Evolutionary conservation across 169 alveolate genomes (phyloP), one percentile per base, ranked within the genome.

Genomic region (Theileria orientalis): DNA sequence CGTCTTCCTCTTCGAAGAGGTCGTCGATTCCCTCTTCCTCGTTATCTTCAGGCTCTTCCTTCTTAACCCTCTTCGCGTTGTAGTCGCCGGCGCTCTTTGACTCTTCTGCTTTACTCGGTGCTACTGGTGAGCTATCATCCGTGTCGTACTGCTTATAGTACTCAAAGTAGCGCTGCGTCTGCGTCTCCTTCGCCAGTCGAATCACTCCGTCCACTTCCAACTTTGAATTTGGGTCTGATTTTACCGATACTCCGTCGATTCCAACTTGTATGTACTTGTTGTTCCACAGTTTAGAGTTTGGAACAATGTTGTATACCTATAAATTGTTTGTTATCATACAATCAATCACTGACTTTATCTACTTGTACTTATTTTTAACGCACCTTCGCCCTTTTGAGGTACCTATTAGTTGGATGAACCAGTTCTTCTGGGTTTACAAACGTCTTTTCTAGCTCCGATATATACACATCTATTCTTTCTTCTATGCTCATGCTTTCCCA

Each of bases 181-280:
- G 82, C 2, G 69, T 51, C 23, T 79, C 87, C 76, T 71, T 79
- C 13, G 87, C 74, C 9, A 73, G 77, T 40, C 64, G 23, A n/a
- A 79, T 40, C 25, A 79, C 35, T 2, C 83, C 73, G 8, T 75
- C 78, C 21, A 64, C 75, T 11, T 66, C 83, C 30, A 82, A 68
- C 47, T 66, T 59, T 25, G 83, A 19, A n/a, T 40, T 42, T 30
- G 79, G 27, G 44, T 56, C 84, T 23, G 60, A 23, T 0, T 46
- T 51, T 3, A 69, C 51, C 8, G 83, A 44, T 13, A 63, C 82
- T n/a, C 85, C 89, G 54, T 72, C 84, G 19, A 82, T 61, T 29
- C 89, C 80, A n/a, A 72, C 85, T 51, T 82, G 89, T 5, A 82
- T 64, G 69, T 82, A 82, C 25, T 73, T 69, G 19, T 82, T 82